Conservation (phyloP, 2,329 filamentous ascomycete species). For the Pyricularia grisea region DNA sequence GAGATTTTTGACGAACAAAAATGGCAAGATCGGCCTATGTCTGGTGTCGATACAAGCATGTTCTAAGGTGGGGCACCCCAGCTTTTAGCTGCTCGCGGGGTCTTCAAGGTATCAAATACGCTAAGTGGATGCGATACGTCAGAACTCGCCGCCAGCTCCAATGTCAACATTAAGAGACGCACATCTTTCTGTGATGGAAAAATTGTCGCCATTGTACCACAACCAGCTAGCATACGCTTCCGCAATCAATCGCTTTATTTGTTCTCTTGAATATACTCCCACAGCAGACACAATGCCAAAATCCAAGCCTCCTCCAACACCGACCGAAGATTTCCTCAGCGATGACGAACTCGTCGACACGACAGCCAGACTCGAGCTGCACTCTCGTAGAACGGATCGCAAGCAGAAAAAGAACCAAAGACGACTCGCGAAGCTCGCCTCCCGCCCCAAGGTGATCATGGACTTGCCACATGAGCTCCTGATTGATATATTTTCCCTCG, state of each 20-base stretch:
- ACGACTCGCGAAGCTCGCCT: conserved; percentile 21
- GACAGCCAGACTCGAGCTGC: conserved; percentile 36
- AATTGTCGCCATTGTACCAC: too few relatives aligned
- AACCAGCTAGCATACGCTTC: too few relatives aligned
- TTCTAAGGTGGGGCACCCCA: not conserved
- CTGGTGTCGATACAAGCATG: not conserved
- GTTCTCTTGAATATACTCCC: not conserved
- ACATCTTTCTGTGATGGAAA: not conserved
- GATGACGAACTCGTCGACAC: conserved; percentile 37
- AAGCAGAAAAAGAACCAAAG: conserved; percentile 31
- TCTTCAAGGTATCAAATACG: not conserved
- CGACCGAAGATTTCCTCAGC: not conserved
- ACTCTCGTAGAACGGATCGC: conserved; percentile 43
- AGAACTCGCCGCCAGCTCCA: not conserved
- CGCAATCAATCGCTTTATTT: not conserved
- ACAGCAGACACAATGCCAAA: not conserved
- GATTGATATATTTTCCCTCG: conserved; percentile 32
- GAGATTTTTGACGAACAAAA: not conserved
- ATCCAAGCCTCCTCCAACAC: not conserved
- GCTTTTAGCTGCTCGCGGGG: not conserved
- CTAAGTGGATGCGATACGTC: not conserved
- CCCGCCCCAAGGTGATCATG: conserved; percentile 24
- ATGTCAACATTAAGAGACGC: not conserved
- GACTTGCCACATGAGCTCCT: conserved; percentile 45
- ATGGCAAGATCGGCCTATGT: too few relatives aligned